Evolutionary conservation across 495 filamentous ascomycete genomes (phyloP), one percentile per base, ranked within the genome.

Genomic region (Aspergillus hancockii): DNA sequence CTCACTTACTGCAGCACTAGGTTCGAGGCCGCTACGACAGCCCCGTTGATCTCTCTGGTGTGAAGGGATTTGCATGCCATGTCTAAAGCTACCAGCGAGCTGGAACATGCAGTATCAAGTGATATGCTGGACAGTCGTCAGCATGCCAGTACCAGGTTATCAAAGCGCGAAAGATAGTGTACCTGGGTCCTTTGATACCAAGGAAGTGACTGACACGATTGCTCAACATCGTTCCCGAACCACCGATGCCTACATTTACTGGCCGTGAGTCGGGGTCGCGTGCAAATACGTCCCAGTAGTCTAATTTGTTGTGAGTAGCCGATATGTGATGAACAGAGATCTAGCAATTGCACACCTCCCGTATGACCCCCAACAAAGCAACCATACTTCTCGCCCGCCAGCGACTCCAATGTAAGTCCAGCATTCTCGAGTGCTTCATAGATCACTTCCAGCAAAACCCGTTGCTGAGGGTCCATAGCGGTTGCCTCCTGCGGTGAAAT

Each of bases 381-480:
- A n/a, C 52, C 60, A 28, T 54, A 62, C 3, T 52, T 58, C 32
- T 56, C 36, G 14, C 60, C 65, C 0, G 55, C 46, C 12, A 67
- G 19, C 4, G 34, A 21, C 23, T 67, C 58, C 18, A 70, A 45
- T 4, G 67, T 36, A 1, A 70, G 25, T 14, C 67, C 67, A 0
- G 63, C 65, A 40, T 59, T 60, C 40, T 67, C 64, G 5, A 67
- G 49, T 4, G 54, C 54, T 58, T 70, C 64, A 38, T 63, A 69
- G 18, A 60, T 76, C 10, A 79, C 76, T 63, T 87, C 83, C 22
- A 88, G 77, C 9, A 81, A 55, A 19, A 84, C 58, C 9, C 84
- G 71, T 53, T 88, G 85, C 65, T 85, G 82, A 5, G 85, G 85
- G 58, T 88, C 84, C 40, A 85, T 82, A 22, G 83, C 54, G 1